phyloP scores from a whole-genome alignment of 371 early-diverging fungal species.

The Mortierella sp. region DNA sequence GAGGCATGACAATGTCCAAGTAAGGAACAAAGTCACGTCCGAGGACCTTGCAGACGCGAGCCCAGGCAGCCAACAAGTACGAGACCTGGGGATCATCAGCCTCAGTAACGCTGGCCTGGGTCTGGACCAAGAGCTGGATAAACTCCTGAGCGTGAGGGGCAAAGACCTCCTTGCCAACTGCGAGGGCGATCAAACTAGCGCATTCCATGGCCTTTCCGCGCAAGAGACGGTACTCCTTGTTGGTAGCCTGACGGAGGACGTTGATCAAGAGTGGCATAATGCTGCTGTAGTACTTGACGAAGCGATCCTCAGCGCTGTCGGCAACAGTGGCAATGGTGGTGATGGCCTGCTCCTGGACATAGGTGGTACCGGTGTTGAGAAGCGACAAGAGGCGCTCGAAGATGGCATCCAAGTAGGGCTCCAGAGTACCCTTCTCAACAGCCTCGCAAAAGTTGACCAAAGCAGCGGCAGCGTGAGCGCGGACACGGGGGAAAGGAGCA shows the following conservation, averaged over 20 bases:
- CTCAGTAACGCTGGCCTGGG: constrained; percentile 85
- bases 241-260: constrained; percentile 85
- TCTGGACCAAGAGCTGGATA: constrained; percentile 82
- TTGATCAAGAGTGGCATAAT: constrained; percentile 95
- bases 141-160: constrained; percentile 83
- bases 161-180: constrained; percentile 93
- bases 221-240: constrained; percentile 89
- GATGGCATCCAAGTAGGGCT: constrained; percentile 91
- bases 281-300: constrained; percentile 88
- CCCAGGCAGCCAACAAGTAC: constrained; percentile 96
- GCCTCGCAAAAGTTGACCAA: constrained; percentile 97
- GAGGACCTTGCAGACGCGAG: constrained; percentile 95
- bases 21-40: constrained; percentile 95
- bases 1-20: constrained; percentile 92
- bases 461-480: constrained; percentile 97
- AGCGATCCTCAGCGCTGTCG: constrained; percentile 91
- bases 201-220: constrained; percentile 98
- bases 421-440: constrained; percentile 80
- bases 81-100: constrained; percentile 92
- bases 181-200: constrained; percentile 90
- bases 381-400: constrained; percentile 88
- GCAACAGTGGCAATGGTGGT: constrained; percentile 98
- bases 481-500: constrained; percentile 77
- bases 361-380: constrained; percentile 84
- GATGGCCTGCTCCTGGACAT: constrained; percentile 97